Base-by-base conservation (phyloP, 768 basidiomycete species). In the Auricularia sp. region DNA sequence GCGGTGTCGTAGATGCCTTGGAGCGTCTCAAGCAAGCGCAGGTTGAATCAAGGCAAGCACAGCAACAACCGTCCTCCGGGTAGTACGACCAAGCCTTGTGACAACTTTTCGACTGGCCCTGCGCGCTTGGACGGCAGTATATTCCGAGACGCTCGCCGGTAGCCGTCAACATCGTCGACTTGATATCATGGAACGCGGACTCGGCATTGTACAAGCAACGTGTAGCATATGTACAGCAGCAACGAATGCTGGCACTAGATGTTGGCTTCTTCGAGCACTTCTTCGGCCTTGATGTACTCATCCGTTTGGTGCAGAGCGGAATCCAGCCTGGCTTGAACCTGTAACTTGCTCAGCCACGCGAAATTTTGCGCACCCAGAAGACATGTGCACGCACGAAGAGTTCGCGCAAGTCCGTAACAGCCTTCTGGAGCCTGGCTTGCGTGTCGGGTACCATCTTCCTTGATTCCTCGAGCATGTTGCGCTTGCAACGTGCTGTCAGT, bases 381-480 rank as follows among this genome's bases (percentile, higher is more conserved):
- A 29, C 24, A 6, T 7, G 4, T 33, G 56, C 56, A 59, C 90
- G 67, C 73, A 94, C 92, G 63, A 92, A 73, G 58, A 92, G 75
- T 65, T 83, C 81, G 68, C 80, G 77, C 66, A 94, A 79, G 64
- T 89, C 89, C 64, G 77, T 84, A 36, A 79, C 78, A 37, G 84
- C 85, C 70, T 80, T 82, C 59, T 79, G 83, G n/a, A 92, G 76
- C 59, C 88, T 82, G 64, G 73, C 80, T 64, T 78, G 76, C 24
- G 86, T 81, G 71, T 93, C 90, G 62, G 76, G 75, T 66, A 93
- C 82, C 92, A 95, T 92, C 79, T 85, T 91, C 67, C 83, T 77
- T 54, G 87, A 86, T 78, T 95, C 92, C 65, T 89, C 86, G 61
- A 86, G 75, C 77, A 92, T 78, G 71, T 81, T 83, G 64, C 74